These are phyloP conservation scores for Sutorius australiensis DNA, from an alignment of 768 basidiomycete species.

Conservation along the genomic window DNA sequence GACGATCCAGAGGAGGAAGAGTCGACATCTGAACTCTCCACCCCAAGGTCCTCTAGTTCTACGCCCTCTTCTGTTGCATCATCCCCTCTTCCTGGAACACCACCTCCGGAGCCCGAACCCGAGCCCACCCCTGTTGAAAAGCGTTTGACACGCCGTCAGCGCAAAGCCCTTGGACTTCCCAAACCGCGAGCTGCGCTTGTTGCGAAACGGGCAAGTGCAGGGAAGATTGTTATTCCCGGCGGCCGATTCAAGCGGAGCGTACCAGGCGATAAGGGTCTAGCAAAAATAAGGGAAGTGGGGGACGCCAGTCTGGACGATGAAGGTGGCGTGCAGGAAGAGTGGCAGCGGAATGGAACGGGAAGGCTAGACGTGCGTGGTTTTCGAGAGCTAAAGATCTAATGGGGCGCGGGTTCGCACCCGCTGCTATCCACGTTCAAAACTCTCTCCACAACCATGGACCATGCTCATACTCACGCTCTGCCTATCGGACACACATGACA, in stretches of 20 bases:
- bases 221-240: slow-evolving; percentile 62
- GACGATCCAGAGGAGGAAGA: slow-evolving; percentile 32
- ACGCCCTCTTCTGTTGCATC: slow-evolving; percentile 31
- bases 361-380: slow-evolving; percentile 75
- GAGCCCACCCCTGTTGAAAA: slow-evolving; percentile 22
- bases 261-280: slow-evolving; percentile 8
- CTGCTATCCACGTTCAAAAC: neutral
- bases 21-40: slow-evolving; percentile 43
- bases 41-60: slow-evolving; percentile 31
- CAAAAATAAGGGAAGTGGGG: slow-evolving; percentile 18
- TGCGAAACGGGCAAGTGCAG: slow-evolving; percentile 37
- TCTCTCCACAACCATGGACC: slow-evolving; percentile 1
- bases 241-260: slow-evolving; percentile 43
- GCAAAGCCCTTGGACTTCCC: slow-evolving; percentile 66
- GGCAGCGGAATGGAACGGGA: slow-evolving; percentile 67
- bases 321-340: slow-evolving; percentile 39
- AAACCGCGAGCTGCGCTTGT: slow-evolving; percentile 42
- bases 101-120: slow-evolving; percentile 26
- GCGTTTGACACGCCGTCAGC: slow-evolving; percentile 60
- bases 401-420: neutral
- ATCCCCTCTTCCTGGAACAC: slow-evolving; percentile 37
- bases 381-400: slow-evolving; percentile 68
- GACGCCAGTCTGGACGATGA: slow-evolving; percentile 34
- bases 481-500: slow-evolving; percentile 10
- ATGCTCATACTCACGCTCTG: neutral